A percentile compares a stretch with the other conserved stretches of the same genome.
Conservation (phyloP, 345 rosid species). For the Balakata baccata region DNA sequence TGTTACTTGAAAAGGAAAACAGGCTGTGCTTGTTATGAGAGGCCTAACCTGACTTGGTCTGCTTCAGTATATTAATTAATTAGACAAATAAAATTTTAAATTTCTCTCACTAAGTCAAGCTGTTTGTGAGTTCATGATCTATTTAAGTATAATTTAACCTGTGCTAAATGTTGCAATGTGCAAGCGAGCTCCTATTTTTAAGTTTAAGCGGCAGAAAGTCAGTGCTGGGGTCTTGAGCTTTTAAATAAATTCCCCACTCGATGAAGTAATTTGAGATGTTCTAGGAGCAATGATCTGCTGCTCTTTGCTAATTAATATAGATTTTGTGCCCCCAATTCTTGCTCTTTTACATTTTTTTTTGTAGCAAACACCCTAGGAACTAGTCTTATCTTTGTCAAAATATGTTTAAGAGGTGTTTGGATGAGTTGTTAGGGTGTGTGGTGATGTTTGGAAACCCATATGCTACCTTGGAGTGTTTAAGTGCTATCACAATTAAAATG, state of each 20-base stretch:
- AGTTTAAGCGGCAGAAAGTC: background rate
- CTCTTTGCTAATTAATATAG: background rate
- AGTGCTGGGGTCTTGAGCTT: background rate
- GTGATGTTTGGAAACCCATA: background rate
- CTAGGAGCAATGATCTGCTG: background rate
- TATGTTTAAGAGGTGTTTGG: background rate
- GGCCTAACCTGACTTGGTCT: background rate
- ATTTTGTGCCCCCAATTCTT: background rate
- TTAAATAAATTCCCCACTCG: background rate
- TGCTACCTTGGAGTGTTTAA: background rate
- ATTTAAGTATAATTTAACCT: slow-evolving; percentile 4
- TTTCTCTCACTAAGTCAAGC: slow-evolving; percentile 3
- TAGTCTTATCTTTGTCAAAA: background rate
- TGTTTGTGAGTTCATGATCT: background rate
- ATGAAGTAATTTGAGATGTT: background rate
- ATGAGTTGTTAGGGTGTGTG: background rate
- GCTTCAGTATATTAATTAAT: background rate
- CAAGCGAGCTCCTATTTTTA: background rate
- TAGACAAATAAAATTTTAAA: background rate
- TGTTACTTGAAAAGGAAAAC: slow-evolving; percentile 7
- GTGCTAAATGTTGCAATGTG: background rate
- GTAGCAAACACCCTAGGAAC: background rate
- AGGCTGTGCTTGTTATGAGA: slow-evolving; percentile 7
- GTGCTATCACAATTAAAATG: background rate
- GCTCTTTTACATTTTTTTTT: background rate